Evolutionary conservation across 1,139 yeast species (phyloP).

Genomic region (Hyphopichia wangnamkhiaoensis): DNA sequence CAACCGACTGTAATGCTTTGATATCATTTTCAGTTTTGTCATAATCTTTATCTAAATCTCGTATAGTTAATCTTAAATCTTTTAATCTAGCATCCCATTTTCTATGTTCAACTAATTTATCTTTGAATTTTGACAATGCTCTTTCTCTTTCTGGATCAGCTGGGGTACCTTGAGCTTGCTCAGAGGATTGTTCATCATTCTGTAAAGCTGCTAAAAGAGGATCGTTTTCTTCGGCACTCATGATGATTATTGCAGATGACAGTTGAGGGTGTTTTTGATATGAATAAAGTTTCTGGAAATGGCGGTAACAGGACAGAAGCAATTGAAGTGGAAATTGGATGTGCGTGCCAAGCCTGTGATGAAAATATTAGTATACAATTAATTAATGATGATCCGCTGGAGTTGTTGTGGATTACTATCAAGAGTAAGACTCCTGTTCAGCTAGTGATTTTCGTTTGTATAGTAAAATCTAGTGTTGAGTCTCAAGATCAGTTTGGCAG

Average conservation of each 20-base stretch:
- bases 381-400: neutral
- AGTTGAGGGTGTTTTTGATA: too few relatives aligned
- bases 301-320: too few relatives aligned
- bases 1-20: slow-evolving; percentile 95
- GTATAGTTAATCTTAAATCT: slow-evolving; percentile 78
- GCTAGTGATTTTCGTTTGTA: too few relatives aligned
- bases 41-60: slow-evolving; percentile 80
- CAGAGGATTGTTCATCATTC: slow-evolving; percentile 32
- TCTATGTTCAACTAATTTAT: slow-evolving; percentile 87
- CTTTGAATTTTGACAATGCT: slow-evolving; percentile 79
- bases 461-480: too few relatives aligned
- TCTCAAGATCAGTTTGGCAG: slow-evolving; percentile 5
- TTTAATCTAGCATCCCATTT: slow-evolving; percentile 93
- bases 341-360: too few relatives aligned
- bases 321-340: too few relatives aligned
- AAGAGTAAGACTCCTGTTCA: too few relatives aligned
- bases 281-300: too few relatives aligned
- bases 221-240: slow-evolving; percentile 68
- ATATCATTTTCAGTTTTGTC: slow-evolving; percentile 96
- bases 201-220: slow-evolving; percentile 73
- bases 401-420: neutral
- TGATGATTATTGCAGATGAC: slow-evolving; percentile 18
- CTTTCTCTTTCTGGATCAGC: slow-evolving; percentile 76
- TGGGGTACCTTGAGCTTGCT: slow-evolving; percentile 24
- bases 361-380: too few relatives aligned